Base-by-base conservation (phyloP, 2,329 filamentous ascomycete genomes). In the Cladosporium sp. region DNA sequence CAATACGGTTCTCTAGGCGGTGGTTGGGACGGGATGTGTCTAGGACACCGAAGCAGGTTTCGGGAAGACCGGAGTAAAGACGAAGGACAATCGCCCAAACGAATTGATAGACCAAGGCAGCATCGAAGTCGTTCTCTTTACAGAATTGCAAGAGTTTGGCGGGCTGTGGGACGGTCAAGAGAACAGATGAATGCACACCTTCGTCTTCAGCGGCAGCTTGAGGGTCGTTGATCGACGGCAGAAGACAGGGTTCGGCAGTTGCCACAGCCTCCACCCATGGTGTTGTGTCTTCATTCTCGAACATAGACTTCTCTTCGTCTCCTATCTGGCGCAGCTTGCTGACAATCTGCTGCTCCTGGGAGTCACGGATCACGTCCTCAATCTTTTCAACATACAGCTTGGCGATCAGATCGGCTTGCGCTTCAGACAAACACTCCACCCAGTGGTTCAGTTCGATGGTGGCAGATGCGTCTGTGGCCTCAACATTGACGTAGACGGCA, bases 311-410 rank as follows among this genome's bases (percentile, higher is more conserved):
- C 13, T 48, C 45, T 25, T 39, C 36, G 27, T 33, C n/a, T 25
- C 45, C 45, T 7, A 48, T 48, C 13, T 48, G 45, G 27, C 45
- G 45, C 7, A 48, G 36, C 36, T 32, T 9, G 4, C 36, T 18
- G 15, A 40, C 45, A 6, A 48, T 33, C 8, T 48, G 45, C 18
- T 48, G 35, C 25, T 40, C 30, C 7, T 30, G 36, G 12, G 45
- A 48, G 27, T 39, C 45, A 27, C 27, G 18, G 9, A 48, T 40
- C 13, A 48, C 38, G 12, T 48, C 45, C 19, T 48, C 45, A 4
- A 48, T 48, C 45, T 48, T 48, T 27, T 48, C 45, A 5, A 48
- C 45, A 16, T 48, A 48, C 16, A 48, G 27, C 36, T 48, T 38
- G n/a, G 45, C 45, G 25, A 48, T 48, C 4, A 48, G 36, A n/a